Percentiles rank a stretch among this genome's conserved stretches.
These are phyloP conservation scores for Licmophora abbreviata DNA, from an alignment of 108 stramenopile species.

Conservation along the genomic window DNA sequence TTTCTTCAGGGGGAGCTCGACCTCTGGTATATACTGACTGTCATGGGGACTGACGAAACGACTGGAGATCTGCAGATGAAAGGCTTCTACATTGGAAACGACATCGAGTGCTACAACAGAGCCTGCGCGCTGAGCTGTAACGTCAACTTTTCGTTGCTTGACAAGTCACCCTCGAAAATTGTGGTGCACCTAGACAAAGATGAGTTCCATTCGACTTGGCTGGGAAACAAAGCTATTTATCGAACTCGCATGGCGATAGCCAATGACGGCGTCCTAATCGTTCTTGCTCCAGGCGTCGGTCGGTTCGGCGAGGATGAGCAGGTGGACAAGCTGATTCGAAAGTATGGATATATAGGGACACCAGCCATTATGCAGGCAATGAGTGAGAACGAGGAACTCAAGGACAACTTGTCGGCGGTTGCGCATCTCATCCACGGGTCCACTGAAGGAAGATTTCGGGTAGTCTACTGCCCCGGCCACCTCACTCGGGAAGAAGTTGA, in stretches of 20 bases:
- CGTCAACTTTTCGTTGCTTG: slow-evolving; percentile 87
- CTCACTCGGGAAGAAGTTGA: slow-evolving; percentile 79
- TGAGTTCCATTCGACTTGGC: slow-evolving; percentile 94
- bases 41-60: slow-evolving; percentile 49
- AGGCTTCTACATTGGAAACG: slow-evolving; percentile 89
- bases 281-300: slow-evolving; percentile 85
- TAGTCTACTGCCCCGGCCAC: slow-evolving; percentile 90
- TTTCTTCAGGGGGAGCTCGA: slow-evolving; percentile 63
- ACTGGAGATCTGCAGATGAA: slow-evolving; percentile 61
- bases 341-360: slow-evolving; percentile 89
- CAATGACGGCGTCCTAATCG: slow-evolving; percentile 86
- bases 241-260: slow-evolving; percentile 93
- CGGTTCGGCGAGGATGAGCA: slow-evolving; percentile 87
- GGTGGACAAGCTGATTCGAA: slow-evolving; percentile 83
- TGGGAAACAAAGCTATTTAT: slow-evolving; percentile 94
- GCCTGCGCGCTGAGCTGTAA: slow-evolving; percentile 83
- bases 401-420: slow-evolving; percentile 83
- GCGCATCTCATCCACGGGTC: slow-evolving; percentile 95
- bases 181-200: slow-evolving; percentile 85
- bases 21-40: slow-evolving; percentile 88
- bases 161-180: slow-evolving; percentile 63
- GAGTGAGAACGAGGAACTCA: slow-evolving; percentile 64
- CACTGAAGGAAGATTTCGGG: slow-evolving; percentile 83
- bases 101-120: slow-evolving; percentile 75
- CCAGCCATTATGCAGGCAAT: slow-evolving; percentile 75